Evolutionary conservation across 1,284 basidiomycete genomes (phyloP), one percentile per base, ranked within the genome.

Genomic region (Melanopsichium pennsylvanicum): DNA sequence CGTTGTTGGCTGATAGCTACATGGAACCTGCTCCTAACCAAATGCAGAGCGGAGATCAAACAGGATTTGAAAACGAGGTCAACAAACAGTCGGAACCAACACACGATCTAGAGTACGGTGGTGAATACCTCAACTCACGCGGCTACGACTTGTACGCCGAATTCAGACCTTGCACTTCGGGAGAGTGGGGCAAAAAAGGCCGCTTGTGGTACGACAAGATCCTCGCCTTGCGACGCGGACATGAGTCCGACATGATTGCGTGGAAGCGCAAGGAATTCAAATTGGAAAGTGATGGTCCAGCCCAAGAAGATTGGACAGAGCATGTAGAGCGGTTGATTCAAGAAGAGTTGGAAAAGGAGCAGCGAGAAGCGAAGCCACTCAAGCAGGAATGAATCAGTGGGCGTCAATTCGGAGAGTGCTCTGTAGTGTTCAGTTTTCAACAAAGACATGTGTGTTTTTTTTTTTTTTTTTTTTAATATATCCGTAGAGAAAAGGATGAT

Each of bases 131-230:
- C 36, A 72, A 81, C 25, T 18, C 37, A 1, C 40, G 42, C 2
- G 78, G 76, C 0, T 81, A 76, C 43, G 62, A 66, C 3, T 55
- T 81, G 22, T 81, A 81, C 40, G 56, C 57, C 36, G 62, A 76
- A 8, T 79, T 81, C 46, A 51, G 79, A 19, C 79, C 79, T 2
- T 71, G 70, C 12, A 81, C 79, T 0, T 70, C 68, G 16, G 79
- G 79, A 16, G 72, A 77, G 43, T 79, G 78, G 79, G 79, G 79
- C 22, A 81, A 81, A 37, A 72, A 73, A 22, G 72, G 63, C 6
- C 42, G 50, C 13, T 44, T 81, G 13, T 62, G 70, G 52, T 71
- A 75, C 39, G 73, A 73, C 34, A 75, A 59, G 23, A 64, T 78
- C 5, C 63, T 81, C 2, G 70, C 54, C 0, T 39, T 80, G 18